Conservation (phyloP, 805 yeast species). For the Hanseniaspora meyeri region DNA sequence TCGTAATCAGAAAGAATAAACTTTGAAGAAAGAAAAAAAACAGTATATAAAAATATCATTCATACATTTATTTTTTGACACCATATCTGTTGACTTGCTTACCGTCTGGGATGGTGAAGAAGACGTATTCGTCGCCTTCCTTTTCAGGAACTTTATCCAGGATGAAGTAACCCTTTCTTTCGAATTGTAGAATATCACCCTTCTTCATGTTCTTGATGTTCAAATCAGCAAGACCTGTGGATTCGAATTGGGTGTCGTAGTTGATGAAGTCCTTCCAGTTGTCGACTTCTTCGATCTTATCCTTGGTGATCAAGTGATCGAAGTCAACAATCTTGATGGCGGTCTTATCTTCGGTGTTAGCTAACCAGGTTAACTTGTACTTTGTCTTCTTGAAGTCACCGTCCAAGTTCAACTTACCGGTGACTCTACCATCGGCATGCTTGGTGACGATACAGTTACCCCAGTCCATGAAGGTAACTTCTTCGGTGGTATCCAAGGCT, state of each 20-base stretch:
- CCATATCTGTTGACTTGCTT: conserved; percentile 68
- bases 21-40: background rate
- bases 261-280: conserved; percentile 86
- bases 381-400: conserved; percentile 96
- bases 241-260: conserved; percentile 71
- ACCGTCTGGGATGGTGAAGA: conserved; percentile 94
- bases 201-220: conserved; percentile 65
- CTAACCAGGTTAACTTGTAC: conserved; percentile 90
- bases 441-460: conserved; percentile 80
- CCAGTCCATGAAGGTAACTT: conserved; percentile 98
- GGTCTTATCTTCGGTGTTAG: conserved; percentile 60
- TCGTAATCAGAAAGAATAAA: conserved; percentile 30
- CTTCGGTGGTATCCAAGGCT: conserved; percentile 72
- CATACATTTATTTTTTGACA: conserved; percentile 39
- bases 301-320: conserved; percentile 90
- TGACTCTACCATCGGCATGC: conserved; percentile 52
- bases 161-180: conserved; percentile 92
- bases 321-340: conserved; percentile 76
- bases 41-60: background rate
- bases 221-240: conserved; percentile 65
- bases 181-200: conserved; percentile 87
- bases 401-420: conserved; percentile 72
- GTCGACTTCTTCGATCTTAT: conserved; percentile 88
- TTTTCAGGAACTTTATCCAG: conserved; percentile 45
- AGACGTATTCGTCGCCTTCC: conserved; percentile 54